Conservation (phyloP, 2,329 filamentous ascomycete genomes). For the Aureobasidium sp. region DNA sequence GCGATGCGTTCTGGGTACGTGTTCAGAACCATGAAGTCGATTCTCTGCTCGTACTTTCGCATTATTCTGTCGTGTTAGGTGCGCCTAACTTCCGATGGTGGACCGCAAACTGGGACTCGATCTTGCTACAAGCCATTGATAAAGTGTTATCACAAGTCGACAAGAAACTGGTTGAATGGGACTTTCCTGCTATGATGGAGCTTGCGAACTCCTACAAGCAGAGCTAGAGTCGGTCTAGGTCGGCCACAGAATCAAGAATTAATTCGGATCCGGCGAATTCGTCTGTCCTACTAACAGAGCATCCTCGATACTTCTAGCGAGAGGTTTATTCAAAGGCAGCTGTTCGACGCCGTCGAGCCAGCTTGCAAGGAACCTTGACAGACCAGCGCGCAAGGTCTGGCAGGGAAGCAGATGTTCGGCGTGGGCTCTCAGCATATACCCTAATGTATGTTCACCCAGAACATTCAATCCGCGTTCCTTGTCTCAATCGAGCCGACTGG, state of each 20-base stretch:
- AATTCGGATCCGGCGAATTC: no score
- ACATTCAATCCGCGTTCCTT: not conserved
- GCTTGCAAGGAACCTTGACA: no score
- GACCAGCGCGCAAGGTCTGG: no score
- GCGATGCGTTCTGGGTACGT: slow-evolving; percentile 21
- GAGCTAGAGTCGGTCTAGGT: not conserved
- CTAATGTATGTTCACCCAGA: not conserved
- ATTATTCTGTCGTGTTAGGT: slow-evolving; percentile 20
- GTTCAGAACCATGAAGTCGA: slow-evolving; percentile 19
- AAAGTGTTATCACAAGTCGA: not conserved
- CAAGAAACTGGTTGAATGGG: not conserved
- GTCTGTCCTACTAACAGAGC: not conserved
- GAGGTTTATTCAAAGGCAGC: no score
- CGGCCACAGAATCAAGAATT: not conserved
- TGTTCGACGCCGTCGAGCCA: no score
- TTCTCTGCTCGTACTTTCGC: slow-evolving; percentile 21
- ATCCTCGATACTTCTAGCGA: not conserved
- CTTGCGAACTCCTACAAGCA: slow-evolving; percentile 9
- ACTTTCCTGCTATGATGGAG: not conserved
- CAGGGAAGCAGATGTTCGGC: no score
- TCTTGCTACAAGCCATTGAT: slow-evolving; percentile 21
- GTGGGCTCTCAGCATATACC: no score
- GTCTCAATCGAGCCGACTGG: not conserved
- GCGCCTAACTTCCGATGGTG: slow-evolving; percentile 22
- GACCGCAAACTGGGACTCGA: slow-evolving; percentile 21